Evolutionary conservation across 805 yeast species (phyloP), one percentile per base, ranked within the genome.

Genomic region (Aciculoconidium aculeatum): DNA sequence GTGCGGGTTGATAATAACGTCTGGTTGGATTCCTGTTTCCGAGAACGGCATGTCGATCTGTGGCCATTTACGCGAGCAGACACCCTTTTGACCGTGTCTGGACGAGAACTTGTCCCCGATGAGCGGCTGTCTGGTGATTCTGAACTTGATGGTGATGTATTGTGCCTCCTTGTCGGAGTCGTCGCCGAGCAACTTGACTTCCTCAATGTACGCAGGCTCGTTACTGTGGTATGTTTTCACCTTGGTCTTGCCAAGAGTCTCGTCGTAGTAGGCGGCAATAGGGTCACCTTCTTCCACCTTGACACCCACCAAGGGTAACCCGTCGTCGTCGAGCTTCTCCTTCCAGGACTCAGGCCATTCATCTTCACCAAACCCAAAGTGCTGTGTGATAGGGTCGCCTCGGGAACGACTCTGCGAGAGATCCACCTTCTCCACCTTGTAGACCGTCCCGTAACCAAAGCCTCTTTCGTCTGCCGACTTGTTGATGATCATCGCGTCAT

Each of bases 81-180:
- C 96, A 75, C 97, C 97, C 60, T 88, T 88, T 63, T 88, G 97
- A 36, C 97, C 97, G 64, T 88, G 97, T 61, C 97, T 78, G 13
- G 96, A 88, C 6, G 96, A 87, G 53, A 90, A 88, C 63, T 92
- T 92, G 63, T 92, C 98, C 60, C 98, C 98, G 56, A 92, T 92
- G 45, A 84, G 72, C 12, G 98, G 96, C 22, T 83, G 72, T 68
- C 98, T 80, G 37, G 95, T 80, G 27, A 90, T 69, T 57, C 98
- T 77, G 57, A 82, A 82, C 60, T 92, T 92, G 58, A 92, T 80
- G 21, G 95, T 80, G 27, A 92, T 61, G 26, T 70, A 65, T 61
- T 92, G 98, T 45, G 86, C 74, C 60, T 88, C 97, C 35, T 70
- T 69, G 41, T 80, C 82, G 15, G 36, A 34, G 37, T 88, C 96